Percentiles rank a stretch among this genome's conserved stretches.
Evolutionary conservation across 2,329 filamentous ascomycete genomes (phyloP).

Genomic region (Parascedosporium putredinis): DNA sequence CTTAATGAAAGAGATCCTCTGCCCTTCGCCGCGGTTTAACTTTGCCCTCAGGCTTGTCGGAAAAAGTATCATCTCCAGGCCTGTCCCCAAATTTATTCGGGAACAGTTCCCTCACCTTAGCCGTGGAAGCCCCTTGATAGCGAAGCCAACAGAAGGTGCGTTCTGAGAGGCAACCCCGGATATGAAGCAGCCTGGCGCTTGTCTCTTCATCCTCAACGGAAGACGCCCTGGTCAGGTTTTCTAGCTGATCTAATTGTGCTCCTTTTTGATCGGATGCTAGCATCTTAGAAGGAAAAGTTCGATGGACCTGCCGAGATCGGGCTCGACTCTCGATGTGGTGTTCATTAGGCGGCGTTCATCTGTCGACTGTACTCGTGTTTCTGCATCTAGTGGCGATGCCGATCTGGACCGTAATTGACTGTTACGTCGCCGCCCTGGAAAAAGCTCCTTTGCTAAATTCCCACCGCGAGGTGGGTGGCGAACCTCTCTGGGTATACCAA

Average conservation of each 20-base stretch:
- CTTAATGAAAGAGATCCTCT: slow-evolving; percentile 59
- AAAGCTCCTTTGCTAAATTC: slow-evolving; percentile 50
- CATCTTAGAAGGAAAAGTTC: slow-evolving; percentile 9
- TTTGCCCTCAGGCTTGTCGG: slow-evolving; percentile 46
- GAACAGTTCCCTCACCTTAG: slow-evolving; percentile 54
- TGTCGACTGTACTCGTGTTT: too few species aligned
- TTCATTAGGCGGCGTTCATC: too few species aligned
- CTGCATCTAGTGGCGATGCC: too few species aligned
- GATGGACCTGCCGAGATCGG: slow-evolving; percentile 16
- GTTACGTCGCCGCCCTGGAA: slow-evolving; percentile 32
- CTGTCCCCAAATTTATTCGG: slow-evolving; percentile 52
- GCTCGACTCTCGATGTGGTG: slow-evolving; percentile 25
- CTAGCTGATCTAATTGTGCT: slow-evolving; percentile 26
- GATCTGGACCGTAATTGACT: slow-evolving; percentile 33
- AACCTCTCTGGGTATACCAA: too few species aligned
- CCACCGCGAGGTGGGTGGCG: too few species aligned
- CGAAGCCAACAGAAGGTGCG: slow-evolving; percentile 39
- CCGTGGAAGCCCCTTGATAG: slow-evolving; percentile 55
- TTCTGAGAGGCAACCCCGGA: slow-evolving; percentile 45
- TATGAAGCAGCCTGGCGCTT: too few species aligned
- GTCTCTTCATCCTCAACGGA: slow-evolving; percentile 25
- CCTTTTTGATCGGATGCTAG: slow-evolving; percentile 7
- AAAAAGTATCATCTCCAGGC: slow-evolving; percentile 59
- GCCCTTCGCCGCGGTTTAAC: slow-evolving; percentile 53
- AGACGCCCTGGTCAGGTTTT: slow-evolving; percentile 27